Evolutionary conservation across 192 early-diverging fungal species (phyloP).

Genomic region (Coemansia guatemalensis): DNA sequence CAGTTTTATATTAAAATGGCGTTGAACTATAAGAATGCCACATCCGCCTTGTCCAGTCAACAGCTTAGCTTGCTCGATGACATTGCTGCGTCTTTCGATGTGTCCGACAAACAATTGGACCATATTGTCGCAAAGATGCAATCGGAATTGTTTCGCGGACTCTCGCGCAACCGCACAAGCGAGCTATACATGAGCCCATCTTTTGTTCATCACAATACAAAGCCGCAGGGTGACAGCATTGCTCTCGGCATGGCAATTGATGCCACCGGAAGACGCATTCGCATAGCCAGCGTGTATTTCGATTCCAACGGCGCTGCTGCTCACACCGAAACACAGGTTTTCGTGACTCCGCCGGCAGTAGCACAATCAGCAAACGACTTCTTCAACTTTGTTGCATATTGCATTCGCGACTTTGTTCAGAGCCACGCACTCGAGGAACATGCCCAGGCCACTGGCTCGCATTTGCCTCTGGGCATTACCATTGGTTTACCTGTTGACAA

Average conservation of each 20-base stretch:
- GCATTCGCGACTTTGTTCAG: constrained; percentile 71
- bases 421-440: constrained; percentile 10
- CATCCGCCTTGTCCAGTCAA: constrained; percentile 15
- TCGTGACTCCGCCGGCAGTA: constrained; percentile 49
- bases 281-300: constrained; percentile 77
- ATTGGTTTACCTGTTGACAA: constrained; percentile 83
- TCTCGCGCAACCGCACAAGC: constrained; percentile 69
- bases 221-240: constrained; percentile 63
- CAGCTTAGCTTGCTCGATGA: constrained; percentile 53
- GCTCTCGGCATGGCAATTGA: constrained; percentile 86
- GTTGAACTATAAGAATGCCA: constrained; percentile 1
- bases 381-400: constrained; percentile 82
- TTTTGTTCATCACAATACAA: constrained; percentile 58
- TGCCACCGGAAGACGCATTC: constrained; percentile 76
- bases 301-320: constrained; percentile 52
- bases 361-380: constrained; percentile 37
- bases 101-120: constrained; percentile 20
- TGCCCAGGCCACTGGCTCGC: background rate
- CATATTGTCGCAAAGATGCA: constrained; percentile 41
- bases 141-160: constrained; percentile 57
- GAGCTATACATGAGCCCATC: constrained; percentile 61
- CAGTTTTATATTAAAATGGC: too few species aligned
- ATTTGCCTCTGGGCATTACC: constrained; percentile 72
- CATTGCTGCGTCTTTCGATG: constrained; percentile 35
- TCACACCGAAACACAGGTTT: constrained; percentile 63